Conservation (phyloP, 768 basidiomycete genomes). For the Hemileccinum impolitum region DNA sequence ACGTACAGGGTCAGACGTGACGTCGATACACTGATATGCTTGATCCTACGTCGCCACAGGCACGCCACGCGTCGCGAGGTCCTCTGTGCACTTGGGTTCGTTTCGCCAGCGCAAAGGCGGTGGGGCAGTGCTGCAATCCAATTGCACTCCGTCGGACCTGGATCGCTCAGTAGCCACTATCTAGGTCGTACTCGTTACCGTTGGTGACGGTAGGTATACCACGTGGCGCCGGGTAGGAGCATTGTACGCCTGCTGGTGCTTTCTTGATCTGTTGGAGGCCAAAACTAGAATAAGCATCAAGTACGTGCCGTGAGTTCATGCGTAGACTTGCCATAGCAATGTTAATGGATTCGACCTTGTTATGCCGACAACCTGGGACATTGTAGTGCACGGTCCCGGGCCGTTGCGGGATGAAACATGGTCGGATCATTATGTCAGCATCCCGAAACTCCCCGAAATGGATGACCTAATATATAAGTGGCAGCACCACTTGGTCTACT, state of each 20-base stretch:
- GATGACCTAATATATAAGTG: slow-evolving; percentile 3
- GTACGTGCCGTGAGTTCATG: too few species aligned
- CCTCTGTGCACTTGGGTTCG: slow-evolving; percentile 19
- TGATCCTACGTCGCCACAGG: slow-evolving; percentile 10
- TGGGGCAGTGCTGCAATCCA: too few species aligned
- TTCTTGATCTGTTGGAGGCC: slow-evolving; percentile 21
- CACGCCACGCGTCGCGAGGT: slow-evolving; percentile 28
- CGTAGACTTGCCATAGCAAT: slow-evolving; percentile 19
- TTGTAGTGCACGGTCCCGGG: neutral
- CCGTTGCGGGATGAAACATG: neutral
- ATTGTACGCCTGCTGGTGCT: too few species aligned
- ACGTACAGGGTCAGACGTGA: too few species aligned
- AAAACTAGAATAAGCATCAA: too few species aligned
- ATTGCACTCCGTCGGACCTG: too few species aligned
- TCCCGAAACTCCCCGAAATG: slow-evolving; percentile 5
- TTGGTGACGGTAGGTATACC: slow-evolving; percentile 15
- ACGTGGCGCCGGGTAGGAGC: slow-evolving; percentile 35
- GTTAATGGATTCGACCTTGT: slow-evolving; percentile 21
- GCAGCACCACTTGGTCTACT: too few species aligned
- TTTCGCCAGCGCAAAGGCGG: slow-evolving; percentile 17
- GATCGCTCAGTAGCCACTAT: too few species aligned
- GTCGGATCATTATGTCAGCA: neutral
- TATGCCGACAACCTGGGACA: too few species aligned
- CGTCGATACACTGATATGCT: slow-evolving; percentile 33
- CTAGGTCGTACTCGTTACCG: slow-evolving; percentile 26